Evolutionary conservation across 2,329 filamentous ascomycete genomes (phyloP).

Genomic region (Penicillium brevicompactum): DNA sequence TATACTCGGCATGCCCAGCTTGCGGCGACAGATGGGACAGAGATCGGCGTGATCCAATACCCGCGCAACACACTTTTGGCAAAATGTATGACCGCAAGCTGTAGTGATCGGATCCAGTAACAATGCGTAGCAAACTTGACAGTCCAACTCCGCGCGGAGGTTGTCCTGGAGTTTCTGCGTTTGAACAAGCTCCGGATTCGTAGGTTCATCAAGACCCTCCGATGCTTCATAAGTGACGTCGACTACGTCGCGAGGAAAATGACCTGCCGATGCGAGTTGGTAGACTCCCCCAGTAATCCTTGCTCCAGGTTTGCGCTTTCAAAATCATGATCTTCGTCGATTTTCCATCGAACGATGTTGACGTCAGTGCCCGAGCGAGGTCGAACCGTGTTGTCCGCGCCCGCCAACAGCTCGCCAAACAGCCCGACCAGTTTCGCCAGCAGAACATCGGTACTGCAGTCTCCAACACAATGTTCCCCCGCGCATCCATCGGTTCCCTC

Average conservation of each 20-base stretch:
- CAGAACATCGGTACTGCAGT: constrained; percentile 77
- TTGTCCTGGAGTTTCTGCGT: constrained; percentile 63
- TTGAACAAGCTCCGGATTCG: constrained; percentile 3
- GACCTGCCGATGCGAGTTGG: constrained; percentile 63
- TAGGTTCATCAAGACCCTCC: constrained; percentile 25
- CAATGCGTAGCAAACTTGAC: constrained; percentile 82
- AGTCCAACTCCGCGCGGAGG: constrained; percentile 74
- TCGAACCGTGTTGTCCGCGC: background rate
- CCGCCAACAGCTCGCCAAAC: constrained; percentile 46
- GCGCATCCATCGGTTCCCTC: constrained; percentile 53
- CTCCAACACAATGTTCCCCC: constrained; percentile 72
- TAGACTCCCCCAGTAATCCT: constrained; percentile 65
- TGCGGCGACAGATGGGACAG: constrained; percentile 78
- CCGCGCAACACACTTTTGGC: constrained; percentile 74
- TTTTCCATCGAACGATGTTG: constrained; percentile 37
- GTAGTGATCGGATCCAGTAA: constrained; percentile 83
- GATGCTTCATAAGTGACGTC: constrained; percentile 54
- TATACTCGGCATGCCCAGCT: constrained; percentile 58
- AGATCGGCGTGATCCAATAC: constrained; percentile 75
- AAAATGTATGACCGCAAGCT: constrained; percentile 86
- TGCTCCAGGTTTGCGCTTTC: constrained; percentile 11
- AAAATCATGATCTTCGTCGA: background rate
- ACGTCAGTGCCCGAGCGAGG: constrained; percentile 16
- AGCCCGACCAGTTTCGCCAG: constrained; percentile 70
- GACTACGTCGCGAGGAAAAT: constrained; percentile 56